Evolutionary conservation across 345 rosid genomes (phyloP).

Genomic region (Pistacia integerrima): DNA sequence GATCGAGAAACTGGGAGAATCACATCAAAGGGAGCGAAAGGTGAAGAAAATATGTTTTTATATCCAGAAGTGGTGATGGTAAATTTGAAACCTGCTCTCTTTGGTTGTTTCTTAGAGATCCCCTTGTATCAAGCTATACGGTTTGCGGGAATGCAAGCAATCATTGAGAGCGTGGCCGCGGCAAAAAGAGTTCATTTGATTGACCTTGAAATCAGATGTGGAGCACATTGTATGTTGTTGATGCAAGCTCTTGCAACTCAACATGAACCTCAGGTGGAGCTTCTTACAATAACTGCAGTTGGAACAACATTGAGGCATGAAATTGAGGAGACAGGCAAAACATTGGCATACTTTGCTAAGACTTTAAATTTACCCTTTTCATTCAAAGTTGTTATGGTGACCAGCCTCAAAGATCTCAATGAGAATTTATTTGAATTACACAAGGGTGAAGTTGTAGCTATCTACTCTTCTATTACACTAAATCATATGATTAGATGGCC

Average conservation of each 20-base stretch:
- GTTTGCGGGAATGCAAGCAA: constrained; percentile 48
- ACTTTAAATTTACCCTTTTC: constrained; percentile 40
- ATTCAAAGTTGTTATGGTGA: constrained; percentile 37
- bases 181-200: constrained; percentile 47
- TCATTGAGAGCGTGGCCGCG: constrained; percentile 40
- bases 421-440: constrained; percentile 37
- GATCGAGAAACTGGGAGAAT: constrained; percentile 37
- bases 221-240: constrained; percentile 44
- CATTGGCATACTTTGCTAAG: constrained; percentile 40
- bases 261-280: constrained; percentile 32
- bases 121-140: constrained; percentile 39
- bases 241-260: constrained; percentile 52
- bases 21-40: not conserved
- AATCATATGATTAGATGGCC: constrained; percentile 4
- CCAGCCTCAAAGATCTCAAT: constrained; percentile 42
- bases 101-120: constrained; percentile 32
- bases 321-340: constrained; percentile 39
- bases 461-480: constrained; percentile 15
- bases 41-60: too few species aligned
- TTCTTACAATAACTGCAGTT: constrained; percentile 47
- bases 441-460: constrained; percentile 36
- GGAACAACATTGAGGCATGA: constrained; percentile 23
- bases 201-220: constrained; percentile 37
- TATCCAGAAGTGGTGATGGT: not conserved
- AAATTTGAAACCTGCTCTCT: not conserved